Conservation (phyloP, 495 filamentous ascomycete species). For the Neurospora sp. region DNA sequence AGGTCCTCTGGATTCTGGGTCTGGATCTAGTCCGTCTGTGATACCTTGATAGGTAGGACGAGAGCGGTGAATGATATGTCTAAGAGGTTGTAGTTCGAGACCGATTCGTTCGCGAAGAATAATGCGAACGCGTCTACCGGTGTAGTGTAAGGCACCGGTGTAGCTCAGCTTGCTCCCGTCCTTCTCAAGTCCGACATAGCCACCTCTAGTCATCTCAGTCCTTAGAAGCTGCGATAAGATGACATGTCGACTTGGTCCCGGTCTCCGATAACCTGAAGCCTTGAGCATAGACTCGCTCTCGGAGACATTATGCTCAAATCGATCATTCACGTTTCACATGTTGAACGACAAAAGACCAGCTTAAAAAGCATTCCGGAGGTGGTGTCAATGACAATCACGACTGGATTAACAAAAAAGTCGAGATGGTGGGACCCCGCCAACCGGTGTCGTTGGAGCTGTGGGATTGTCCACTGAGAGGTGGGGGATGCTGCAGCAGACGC, state of each 20-base stretch:
- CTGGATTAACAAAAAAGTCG: background rate
- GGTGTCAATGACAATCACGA: background rate
- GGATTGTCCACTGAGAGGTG: constrained; percentile 10
- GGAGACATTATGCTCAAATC: background rate
- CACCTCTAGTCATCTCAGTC: too few relatives aligned
- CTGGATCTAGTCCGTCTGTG: background rate
- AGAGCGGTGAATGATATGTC: background rate
- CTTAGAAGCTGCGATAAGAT: background rate
- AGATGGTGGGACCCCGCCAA: background rate
- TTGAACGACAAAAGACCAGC: background rate
- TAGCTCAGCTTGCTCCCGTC: background rate
- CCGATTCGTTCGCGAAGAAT: background rate
- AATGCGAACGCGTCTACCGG: background rate
- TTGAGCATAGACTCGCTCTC: background rate
- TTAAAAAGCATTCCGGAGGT: background rate
- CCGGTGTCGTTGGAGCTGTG: background rate
- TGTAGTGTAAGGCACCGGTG: background rate
- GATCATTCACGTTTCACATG: background rate
- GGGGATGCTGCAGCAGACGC: constrained; percentile 7
- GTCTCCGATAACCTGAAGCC: background rate
- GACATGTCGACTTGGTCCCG: background rate
- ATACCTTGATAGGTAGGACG: background rate
- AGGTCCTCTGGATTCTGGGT: background rate
- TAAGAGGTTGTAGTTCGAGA: background rate
- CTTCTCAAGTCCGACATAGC: background rate